Percentiles rank a stretch among this genome's conserved stretches.
These are phyloP conservation scores for Schwanniomyces sp. DNA, from an alignment of 805 yeast species.

Conservation along the genomic window DNA sequence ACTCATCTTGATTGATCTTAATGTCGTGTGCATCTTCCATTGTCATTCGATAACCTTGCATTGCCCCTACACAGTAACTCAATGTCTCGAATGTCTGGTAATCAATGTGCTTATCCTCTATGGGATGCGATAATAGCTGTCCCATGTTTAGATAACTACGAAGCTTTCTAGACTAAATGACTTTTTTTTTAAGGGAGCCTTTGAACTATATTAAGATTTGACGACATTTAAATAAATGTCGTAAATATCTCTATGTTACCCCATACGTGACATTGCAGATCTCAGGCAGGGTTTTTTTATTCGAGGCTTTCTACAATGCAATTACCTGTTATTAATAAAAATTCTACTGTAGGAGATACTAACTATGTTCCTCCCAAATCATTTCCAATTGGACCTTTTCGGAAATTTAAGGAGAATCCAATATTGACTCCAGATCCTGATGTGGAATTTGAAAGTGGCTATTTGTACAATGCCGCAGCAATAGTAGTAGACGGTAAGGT, in stretches of 20 bases:
- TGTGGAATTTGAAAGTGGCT: conserved; percentile 37
- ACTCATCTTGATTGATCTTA: conserved; percentile 42
- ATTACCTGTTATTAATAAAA: conserved; percentile 24
- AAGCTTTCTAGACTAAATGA: not conserved
- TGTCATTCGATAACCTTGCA: conserved; percentile 74
- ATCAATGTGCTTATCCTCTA: conserved; percentile 64
- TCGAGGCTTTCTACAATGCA: conserved; percentile 13
- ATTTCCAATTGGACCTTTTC: conserved; percentile 45
- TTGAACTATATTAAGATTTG: not conserved
- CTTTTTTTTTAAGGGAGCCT: not conserved
- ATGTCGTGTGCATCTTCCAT: conserved; percentile 78
- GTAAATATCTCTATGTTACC: not conserved
- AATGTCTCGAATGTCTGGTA: conserved; percentile 44
- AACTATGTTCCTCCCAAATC: conserved; percentile 31
- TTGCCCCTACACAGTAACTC: conserved; percentile 65
- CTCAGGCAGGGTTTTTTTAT: too few relatives aligned
- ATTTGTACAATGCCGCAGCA: conserved; percentile 42
- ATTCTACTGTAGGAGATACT: conserved; percentile 29
- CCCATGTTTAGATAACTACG: conserved; percentile 49
- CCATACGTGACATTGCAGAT: not conserved
- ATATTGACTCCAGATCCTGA: conserved; percentile 38
- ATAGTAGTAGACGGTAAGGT: conserved; percentile 39
- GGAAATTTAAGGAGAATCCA: conserved; percentile 34
- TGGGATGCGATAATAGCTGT: conserved; percentile 70
- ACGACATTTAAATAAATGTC: not conserved